Conservation (phyloP, 177 flowering plant species). For the Vitis hybrid region DNA sequence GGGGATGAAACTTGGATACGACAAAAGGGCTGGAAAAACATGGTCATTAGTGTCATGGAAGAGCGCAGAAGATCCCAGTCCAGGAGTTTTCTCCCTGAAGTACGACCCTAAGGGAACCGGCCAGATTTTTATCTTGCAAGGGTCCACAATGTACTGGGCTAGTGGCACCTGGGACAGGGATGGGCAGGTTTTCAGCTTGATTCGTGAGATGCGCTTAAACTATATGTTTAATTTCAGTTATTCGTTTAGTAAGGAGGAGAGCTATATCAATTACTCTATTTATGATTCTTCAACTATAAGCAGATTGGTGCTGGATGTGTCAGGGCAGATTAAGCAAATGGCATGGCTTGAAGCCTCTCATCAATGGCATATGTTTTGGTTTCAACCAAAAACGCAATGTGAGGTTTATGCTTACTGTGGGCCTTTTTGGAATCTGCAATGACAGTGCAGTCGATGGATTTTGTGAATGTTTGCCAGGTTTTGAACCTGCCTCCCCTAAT, state of each 20-base stretch:
- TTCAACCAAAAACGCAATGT: constrained; percentile 34
- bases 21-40: too few relatives aligned
- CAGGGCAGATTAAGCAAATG: constrained; percentile 35
- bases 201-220: constrained; percentile 36
- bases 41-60: constrained; percentile 39
- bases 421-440: too few relatives aligned
- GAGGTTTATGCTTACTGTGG: constrained; percentile 42
- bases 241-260: constrained; percentile 25
- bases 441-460: too few relatives aligned
- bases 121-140: constrained; percentile 25
- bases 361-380: constrained; percentile 40
- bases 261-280: constrained; percentile 33
- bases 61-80: constrained; percentile 43
- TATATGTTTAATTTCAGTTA: too few relatives aligned
- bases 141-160: constrained; percentile 31
- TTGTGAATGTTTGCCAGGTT: constrained; percentile 16
- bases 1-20: too few relatives aligned
- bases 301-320: constrained; percentile 31
- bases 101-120: constrained; percentile 26
- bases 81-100: constrained; percentile 38
- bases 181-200: constrained; percentile 22
- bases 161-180: constrained; percentile 28
- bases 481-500: constrained; percentile 1
- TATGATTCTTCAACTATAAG: constrained; percentile 17
- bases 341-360: constrained; percentile 16